These are phyloP conservation scores for Dryas alaskensis DNA, from an alignment of 306 rosid genomes.

Conservation along the genomic window DNA sequence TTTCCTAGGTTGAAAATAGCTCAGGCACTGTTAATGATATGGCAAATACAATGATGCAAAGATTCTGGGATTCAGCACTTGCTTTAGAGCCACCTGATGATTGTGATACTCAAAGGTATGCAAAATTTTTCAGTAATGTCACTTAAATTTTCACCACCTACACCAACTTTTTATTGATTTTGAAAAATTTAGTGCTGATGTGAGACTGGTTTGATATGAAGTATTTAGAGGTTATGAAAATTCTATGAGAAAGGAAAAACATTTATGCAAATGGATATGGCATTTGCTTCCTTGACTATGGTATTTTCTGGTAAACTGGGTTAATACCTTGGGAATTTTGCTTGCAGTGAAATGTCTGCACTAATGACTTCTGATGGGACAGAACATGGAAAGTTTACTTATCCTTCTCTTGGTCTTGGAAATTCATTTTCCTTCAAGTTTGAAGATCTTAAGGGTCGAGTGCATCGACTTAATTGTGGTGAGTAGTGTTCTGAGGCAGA, in stretches of 20 bases:
- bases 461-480: slow-evolving; percentile 83
- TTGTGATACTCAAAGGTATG: slow-evolving; percentile 74
- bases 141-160: background rate
- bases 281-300: slow-evolving; percentile 7
- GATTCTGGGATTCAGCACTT: slow-evolving; percentile 94
- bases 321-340: slow-evolving; percentile 22
- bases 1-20: slow-evolving; percentile 65
- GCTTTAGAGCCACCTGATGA: slow-evolving; percentile 85
- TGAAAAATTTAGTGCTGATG: background rate
- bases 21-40: slow-evolving; percentile 73
- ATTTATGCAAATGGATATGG: background rate
- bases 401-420: slow-evolving; percentile 62
- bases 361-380: slow-evolving; percentile 64
- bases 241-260: background rate
- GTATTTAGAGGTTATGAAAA: background rate
- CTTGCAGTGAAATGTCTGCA: slow-evolving; percentile 76
- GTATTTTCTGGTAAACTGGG: slow-evolving; percentile 13
- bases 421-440: slow-evolving; percentile 78
- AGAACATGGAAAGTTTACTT: slow-evolving; percentile 42
- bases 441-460: slow-evolving; percentile 72
- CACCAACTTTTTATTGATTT: background rate
- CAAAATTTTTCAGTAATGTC: background rate
- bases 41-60: slow-evolving; percentile 90
- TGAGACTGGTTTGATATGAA: background rate
- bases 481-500: slow-evolving; percentile 34